Base-by-base conservation (phyloP, 2,329 filamentous ascomycete species). In the Calonectria montana region DNA sequence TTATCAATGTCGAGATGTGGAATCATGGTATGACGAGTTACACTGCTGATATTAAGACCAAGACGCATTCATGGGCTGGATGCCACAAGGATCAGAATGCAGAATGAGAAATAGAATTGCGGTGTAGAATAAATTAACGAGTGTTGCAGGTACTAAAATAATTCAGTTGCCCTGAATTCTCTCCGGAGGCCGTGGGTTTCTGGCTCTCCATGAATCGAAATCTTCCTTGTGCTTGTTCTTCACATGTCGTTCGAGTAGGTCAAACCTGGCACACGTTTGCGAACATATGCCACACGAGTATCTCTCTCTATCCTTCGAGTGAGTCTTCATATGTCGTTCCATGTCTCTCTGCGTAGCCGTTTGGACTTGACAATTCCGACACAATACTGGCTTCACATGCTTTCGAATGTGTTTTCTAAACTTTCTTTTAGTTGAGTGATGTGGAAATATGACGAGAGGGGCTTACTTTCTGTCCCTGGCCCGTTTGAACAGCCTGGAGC, bases 401-500 rank as follows among this genome's bases (percentile, higher is more conserved):
- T 45, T 70, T 21, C 76, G 70, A 64, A 78, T 71, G 65, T 78
- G 76, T n/a, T 75, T 78, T 2, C 76, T 78, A 7, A 8, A 15
- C 31, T 31, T 1, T 1, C 7, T 7, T 43, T 77, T 47, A 77
- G 50, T 9, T 1, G 35, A 12, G 4, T 15, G 10, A 6, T 12
- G 16, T 2, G 16, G 4, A 8, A 25, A 1, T 4, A 12, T 3
- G 5, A n/a, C 3, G 15, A 3, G 10, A 16, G 18, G 29, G 23
- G 13, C 76, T 59, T 16, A 78, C 76, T 67, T 78, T 41, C 76
- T 63, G 13, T 35, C 21, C 71, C 68, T 67, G 27, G 74, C 65
- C 2, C 47, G 65, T 21, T 7, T 0, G 35, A 70, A 78, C 27
- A 15, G 43, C 18, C 53, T 67, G 7, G 12, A 10, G 35, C 76